Percentiles rank a stretch among this genome's conserved stretches.
Evolutionary conservation across 2,329 filamentous ascomycete species (phyloP).

Genomic region (Tolypocladium guangdongense): DNA sequence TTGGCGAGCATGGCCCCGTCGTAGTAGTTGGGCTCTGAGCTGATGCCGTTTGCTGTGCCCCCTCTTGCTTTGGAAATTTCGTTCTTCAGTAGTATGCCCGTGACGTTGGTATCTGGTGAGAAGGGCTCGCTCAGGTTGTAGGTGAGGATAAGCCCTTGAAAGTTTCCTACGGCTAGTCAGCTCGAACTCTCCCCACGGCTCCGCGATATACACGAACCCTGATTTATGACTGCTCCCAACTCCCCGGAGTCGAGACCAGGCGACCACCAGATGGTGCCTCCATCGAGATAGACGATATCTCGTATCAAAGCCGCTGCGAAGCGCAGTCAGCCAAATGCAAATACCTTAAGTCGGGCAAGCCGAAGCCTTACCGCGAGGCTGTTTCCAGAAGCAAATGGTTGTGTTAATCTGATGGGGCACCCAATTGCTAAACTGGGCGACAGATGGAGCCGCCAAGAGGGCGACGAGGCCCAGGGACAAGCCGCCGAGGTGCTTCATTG

Average conservation of each 20-base stretch:
- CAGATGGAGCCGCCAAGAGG: conserved; percentile 4
- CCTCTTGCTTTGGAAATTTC: conserved; percentile 35
- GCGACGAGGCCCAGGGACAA: conserved; percentile 9
- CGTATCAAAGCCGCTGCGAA: conserved; percentile 42
- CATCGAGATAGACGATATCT: conserved; percentile 56
- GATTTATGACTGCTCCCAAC: conserved; percentile 13
- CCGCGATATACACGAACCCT: conserved; percentile 28
- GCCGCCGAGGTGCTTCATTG: conserved; percentile 9
- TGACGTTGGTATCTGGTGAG: conserved; percentile 39
- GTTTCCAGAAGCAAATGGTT: conserved; percentile 48
- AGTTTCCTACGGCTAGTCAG: conserved; percentile 32
- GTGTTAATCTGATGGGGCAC: conserved; percentile 39
- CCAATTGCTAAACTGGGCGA: conserved; percentile 38
- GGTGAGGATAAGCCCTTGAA: conserved; percentile 39
- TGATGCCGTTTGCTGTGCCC: conserved; percentile 37
- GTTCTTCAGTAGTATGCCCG: conserved; percentile 32
- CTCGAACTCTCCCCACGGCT: neutral
- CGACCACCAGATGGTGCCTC: conserved; percentile 45
- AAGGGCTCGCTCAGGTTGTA: conserved; percentile 50
- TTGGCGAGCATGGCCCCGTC: conserved; percentile 58
- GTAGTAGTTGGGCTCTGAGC: conserved; percentile 42
- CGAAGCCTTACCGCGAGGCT: conserved; percentile 27
- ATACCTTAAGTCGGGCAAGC: neutral
- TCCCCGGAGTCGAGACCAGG: conserved; percentile 35
- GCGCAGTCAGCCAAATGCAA: conserved; percentile 9